phyloP scores from a whole-genome alignment of 768 basidiomycete species.

The Myochromella boudieri region DNA sequence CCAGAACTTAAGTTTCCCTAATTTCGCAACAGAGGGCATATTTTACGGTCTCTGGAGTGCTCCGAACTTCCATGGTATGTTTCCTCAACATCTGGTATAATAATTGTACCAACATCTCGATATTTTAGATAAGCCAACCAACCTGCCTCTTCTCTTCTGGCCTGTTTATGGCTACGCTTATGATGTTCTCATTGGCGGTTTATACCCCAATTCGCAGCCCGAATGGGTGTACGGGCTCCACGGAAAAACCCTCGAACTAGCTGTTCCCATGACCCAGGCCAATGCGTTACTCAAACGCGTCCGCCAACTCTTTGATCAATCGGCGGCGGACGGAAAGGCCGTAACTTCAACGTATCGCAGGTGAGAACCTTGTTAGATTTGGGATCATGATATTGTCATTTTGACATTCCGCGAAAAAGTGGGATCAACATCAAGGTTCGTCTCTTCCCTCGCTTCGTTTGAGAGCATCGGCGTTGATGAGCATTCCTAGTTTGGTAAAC shows the following conservation, averaged over 20 bases:
- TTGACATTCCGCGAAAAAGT: slow-evolving; percentile 15
- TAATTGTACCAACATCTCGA: not conserved
- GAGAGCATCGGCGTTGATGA: not conserved
- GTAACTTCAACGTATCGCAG: slow-evolving; percentile 37
- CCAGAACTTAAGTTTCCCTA: slow-evolving; percentile 30
- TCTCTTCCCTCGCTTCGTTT: not conserved
- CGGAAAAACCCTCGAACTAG: slow-evolving; percentile 34
- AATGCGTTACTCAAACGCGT: slow-evolving; percentile 30
- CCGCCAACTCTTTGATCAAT: slow-evolving; percentile 32
- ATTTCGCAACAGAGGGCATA: slow-evolving; percentile 30
- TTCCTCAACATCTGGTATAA: not conserved
- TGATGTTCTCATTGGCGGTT: slow-evolving; percentile 37
- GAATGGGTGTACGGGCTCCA: slow-evolving; percentile 37
- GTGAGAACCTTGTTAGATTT: slow-evolving; percentile 10
- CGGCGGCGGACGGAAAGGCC: slow-evolving; percentile 29
- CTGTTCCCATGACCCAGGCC: slow-evolving; percentile 31
- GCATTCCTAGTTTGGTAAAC: slow-evolving; percentile 28
- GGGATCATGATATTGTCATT: no score
- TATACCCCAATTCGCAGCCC: slow-evolving; percentile 29
- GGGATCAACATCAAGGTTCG: slow-evolving; percentile 34
- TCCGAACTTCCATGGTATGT: slow-evolving; percentile 35
- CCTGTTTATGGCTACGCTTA: slow-evolving; percentile 34
- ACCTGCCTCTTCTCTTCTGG: slow-evolving; percentile 31
- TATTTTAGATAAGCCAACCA: slow-evolving; percentile 25
- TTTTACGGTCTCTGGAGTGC: slow-evolving; percentile 31